Evolutionary conservation across 169 alveolate genomes (phyloP), one percentile per base, ranked within the genome.

Genomic region (Plasmodium gaboni): DNA sequence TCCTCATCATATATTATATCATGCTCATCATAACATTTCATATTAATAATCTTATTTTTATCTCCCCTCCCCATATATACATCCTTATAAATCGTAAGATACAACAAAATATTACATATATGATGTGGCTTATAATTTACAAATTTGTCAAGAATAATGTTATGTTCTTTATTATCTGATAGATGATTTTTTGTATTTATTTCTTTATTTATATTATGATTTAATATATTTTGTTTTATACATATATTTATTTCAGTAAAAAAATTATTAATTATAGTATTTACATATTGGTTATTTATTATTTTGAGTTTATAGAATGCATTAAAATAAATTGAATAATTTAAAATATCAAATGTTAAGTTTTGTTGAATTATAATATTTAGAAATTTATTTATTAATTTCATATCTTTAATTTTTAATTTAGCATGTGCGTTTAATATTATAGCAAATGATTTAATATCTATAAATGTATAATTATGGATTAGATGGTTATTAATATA

Each of bases 381-480:
- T 55, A 86, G n/a, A 64, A 86, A 86, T 67, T 86, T 86, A 57
- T 86, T 71, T 55, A 86, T 86, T 73, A 86, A 71, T 86, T 86
- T 69, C 69, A 86, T 69, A 53, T 86, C 92, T 38, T 71, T 86
- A 48, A 86, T 48, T 86, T 53, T 86, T 73, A 86, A 86, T 71
- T 86, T 86, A 59, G 92, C 92, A n/a, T 86, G 92, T 2, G 87
- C 12, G 60, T 86, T 86, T 26, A 86, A 53, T 28, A 86, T 69
- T 4, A 86, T 60, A 26, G 87, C 19, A 86, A 86, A 86, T 1
- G 92, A 86, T 50, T 86, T 86, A 19, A 86, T 53, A 71, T 86
- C 92, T 46, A 86, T 72, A 50, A 48, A 86, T 24, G 87, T 86
- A 50, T 86, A 86, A 70, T 86, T 42, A 46, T 86, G 70, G 48